Conservation (phyloP, 805 yeast genomes). For the Saturnispora besseyi region DNA sequence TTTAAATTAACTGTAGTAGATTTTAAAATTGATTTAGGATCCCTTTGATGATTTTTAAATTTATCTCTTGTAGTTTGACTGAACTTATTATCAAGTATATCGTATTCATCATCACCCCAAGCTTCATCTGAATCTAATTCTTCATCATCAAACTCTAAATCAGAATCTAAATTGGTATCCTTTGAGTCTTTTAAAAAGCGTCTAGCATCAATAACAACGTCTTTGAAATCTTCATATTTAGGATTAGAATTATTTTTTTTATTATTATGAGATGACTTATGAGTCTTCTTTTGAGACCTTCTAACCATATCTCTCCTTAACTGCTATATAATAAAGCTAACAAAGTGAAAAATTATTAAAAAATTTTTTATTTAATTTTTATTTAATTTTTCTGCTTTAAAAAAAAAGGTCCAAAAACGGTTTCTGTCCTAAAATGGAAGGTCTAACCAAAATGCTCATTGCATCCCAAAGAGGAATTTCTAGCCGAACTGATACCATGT, state of each 20-base stretch:
- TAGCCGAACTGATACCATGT: too few species aligned
- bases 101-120: constrained; percentile 66
- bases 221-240: constrained; percentile 14
- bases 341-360: not conserved
- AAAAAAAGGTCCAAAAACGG: not conserved
- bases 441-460: not conserved
- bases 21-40: constrained; percentile 2
- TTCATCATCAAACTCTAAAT: constrained; percentile 31
- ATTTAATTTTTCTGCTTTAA: too few species aligned
- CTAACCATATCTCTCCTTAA: not conserved
- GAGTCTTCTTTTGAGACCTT: constrained; percentile 15
- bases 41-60: not conserved
- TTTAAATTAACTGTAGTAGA: constrained; percentile 11
- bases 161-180: constrained; percentile 14
- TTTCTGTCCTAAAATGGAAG: not conserved
- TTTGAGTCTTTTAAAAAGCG: constrained; percentile 16
- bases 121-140: constrained; percentile 70
- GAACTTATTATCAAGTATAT: constrained; percentile 52
- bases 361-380: not conserved
- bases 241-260: not conserved
- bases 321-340: not conserved
- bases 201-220: constrained; percentile 29
- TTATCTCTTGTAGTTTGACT: constrained; percentile 62
- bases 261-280: not conserved
- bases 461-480: too few species aligned